Conservation (phyloP, 805 yeast species). For the Candida morakotiae region DNA sequence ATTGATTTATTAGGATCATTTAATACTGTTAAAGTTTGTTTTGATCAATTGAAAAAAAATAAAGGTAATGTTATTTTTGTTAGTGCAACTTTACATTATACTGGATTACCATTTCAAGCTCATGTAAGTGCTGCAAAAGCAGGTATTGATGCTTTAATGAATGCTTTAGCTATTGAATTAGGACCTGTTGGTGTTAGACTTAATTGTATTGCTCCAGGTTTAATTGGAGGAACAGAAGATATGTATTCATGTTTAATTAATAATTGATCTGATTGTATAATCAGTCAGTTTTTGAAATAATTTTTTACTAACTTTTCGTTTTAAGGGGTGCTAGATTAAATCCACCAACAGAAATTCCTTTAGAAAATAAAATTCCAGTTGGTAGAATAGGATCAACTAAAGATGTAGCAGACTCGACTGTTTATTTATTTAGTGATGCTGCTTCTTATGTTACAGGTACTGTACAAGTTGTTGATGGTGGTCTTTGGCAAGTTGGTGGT, state of each 20-base stretch:
- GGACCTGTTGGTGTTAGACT: slow-evolving; percentile 86
- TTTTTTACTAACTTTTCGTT: neutral
- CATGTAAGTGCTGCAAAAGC: slow-evolving; percentile 97
- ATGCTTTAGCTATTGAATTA: slow-evolving; percentile 82
- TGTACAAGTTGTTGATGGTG: slow-evolving; percentile 84
- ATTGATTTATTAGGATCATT: slow-evolving; percentile 87
- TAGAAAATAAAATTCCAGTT: slow-evolving; percentile 52
- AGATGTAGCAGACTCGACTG: slow-evolving; percentile 88
- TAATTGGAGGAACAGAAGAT: slow-evolving; percentile 86
- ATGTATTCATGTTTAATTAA: slow-evolving; percentile 19
- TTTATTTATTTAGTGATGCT: slow-evolving; percentile 79
- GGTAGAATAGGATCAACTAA: slow-evolving; percentile 64
- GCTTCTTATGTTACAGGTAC: slow-evolving; percentile 76
- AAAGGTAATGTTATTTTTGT: slow-evolving; percentile 77
- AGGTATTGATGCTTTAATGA: slow-evolving; percentile 84
- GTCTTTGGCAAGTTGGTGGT: slow-evolving; percentile 74
- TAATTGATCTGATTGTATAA: no score
- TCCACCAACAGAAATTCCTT: slow-evolving; percentile 25
- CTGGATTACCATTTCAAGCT: slow-evolving; percentile 82
- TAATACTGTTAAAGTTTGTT: slow-evolving; percentile 84
- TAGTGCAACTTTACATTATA: slow-evolving; percentile 85
- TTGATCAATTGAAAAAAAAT: slow-evolving; percentile 55
- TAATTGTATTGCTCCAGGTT: slow-evolving; percentile 90
- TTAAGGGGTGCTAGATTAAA: slow-evolving; percentile 45
- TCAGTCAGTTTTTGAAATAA: no score